Evolutionary conservation across 257 asterid genomes (phyloP).

Genomic region (Salvia hispanica): DNA sequence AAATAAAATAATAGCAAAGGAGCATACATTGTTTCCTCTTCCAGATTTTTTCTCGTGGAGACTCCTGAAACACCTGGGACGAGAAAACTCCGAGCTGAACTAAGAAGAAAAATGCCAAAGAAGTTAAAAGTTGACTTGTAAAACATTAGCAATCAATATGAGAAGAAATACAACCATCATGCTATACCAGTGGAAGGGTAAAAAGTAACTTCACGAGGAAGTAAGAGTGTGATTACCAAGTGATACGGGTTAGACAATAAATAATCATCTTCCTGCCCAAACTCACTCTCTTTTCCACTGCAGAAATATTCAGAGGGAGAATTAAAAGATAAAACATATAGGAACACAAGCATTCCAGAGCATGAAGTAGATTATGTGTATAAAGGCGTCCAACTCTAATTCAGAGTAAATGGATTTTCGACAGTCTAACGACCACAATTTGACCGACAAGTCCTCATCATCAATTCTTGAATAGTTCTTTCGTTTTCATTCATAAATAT

Average conservation of each 20-base stretch:
- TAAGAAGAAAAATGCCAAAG: slow-evolving; percentile 31
- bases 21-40: slow-evolving; percentile 79
- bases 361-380: background rate
- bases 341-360: slow-evolving; percentile 1
- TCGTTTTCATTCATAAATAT: too few species aligned
- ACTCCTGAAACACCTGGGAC: slow-evolving; percentile 96
- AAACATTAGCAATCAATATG: slow-evolving; percentile 5
- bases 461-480: too few species aligned
- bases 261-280: slow-evolving; percentile 84
- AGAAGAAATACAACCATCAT: slow-evolving; percentile 12
- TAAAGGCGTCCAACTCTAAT: background rate
- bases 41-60: slow-evolving; percentile 93
- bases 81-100: slow-evolving; percentile 96
- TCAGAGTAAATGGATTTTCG: background rate
- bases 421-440: too few species aligned
- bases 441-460: too few species aligned
- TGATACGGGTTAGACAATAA: slow-evolving; percentile 91
- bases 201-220: slow-evolving; percentile 9
- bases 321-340: slow-evolving; percentile 23
- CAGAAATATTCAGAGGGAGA: slow-evolving; percentile 37
- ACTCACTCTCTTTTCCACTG: slow-evolving; percentile 89
- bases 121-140: slow-evolving; percentile 22
- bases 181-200: slow-evolving; percentile 17
- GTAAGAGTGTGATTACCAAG: slow-evolving; percentile 59
- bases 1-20: slow-evolving; percentile 8